These are phyloP conservation scores for Penicillium sp. DNA, from an alignment of 2,329 filamentous ascomycete species.

Conservation along the genomic window DNA sequence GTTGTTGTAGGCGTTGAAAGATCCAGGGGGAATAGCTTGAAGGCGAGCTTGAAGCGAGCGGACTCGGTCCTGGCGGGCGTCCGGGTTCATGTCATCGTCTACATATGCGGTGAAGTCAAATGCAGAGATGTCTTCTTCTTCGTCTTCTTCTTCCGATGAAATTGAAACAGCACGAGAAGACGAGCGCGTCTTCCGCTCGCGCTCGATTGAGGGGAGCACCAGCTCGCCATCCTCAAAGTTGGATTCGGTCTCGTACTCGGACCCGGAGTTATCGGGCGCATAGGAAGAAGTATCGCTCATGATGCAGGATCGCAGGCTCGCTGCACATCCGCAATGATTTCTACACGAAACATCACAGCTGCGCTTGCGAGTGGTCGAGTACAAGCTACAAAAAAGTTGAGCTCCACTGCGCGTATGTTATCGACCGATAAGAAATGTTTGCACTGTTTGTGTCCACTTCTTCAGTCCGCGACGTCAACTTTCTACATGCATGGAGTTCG, in stretches of 20 bases:
- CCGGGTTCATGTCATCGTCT: not conserved
- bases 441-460: slow-evolving; percentile 32
- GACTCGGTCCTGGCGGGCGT: slow-evolving; percentile 2
- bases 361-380: slow-evolving; percentile 3
- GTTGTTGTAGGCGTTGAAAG: slow-evolving; percentile 48
- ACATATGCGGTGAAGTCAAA: not conserved
- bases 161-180: not conserved
- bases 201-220: not conserved
- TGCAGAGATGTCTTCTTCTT: not conserved
- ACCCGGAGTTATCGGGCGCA: slow-evolving; percentile 31
- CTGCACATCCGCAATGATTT: slow-evolving; percentile 20
- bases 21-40: slow-evolving; percentile 34
- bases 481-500: slow-evolving; percentile 26
- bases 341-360: slow-evolving; percentile 26
- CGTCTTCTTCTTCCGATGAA: not conserved
- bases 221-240: slow-evolving; percentile 12
- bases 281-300: slow-evolving; percentile 38
- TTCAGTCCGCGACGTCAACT: not conserved
- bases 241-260: slow-evolving; percentile 18
- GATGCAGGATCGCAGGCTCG: slow-evolving; percentile 33
- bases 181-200: slow-evolving; percentile 7
- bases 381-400: slow-evolving; percentile 12
- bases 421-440: slow-evolving; percentile 32
- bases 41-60: slow-evolving; percentile 3
- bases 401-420: slow-evolving; percentile 9